These are phyloP conservation scores for Bruguiera hainesii DNA, from an alignment of 441 rosid genomes.

Conservation along the genomic window DNA sequence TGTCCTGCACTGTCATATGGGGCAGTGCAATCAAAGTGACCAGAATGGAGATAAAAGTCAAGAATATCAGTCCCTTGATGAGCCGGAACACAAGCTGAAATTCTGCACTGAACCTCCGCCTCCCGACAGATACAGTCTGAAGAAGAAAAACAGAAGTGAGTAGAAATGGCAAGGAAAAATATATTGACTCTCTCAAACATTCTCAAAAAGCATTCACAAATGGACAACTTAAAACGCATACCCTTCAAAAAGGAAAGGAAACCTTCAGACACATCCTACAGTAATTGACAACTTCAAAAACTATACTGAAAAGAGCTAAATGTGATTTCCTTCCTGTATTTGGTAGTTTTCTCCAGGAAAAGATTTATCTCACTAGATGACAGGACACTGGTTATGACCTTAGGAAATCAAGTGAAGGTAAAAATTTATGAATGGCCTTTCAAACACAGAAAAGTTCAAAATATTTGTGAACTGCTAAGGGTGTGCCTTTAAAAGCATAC, in stretches of 20 bases:
- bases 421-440: background rate
- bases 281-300: too few relatives aligned
- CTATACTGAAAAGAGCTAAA: too few relatives aligned
- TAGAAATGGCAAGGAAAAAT: background rate
- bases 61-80: constrained; percentile 92
- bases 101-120: constrained; percentile 84
- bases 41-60: constrained; percentile 71
- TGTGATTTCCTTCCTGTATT: too few relatives aligned
- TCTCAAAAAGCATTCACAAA: background rate
- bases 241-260: background rate
- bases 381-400: too few relatives aligned
- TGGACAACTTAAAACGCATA: background rate
- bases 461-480: too few relatives aligned
- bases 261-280: too few relatives aligned
- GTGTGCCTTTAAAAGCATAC: background rate
- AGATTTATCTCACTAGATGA: too few relatives aligned
- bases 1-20: constrained; percentile 82
- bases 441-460: too few relatives aligned
- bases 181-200: too few relatives aligned
- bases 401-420: too few relatives aligned
- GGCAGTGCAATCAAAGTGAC: constrained; percentile 79
- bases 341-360: too few relatives aligned
- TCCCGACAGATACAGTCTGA: constrained; percentile 95
- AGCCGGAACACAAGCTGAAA: constrained; percentile 95
- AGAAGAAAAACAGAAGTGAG: constrained; percentile 5